Evolutionary conservation across 2,329 filamentous ascomycete species (phyloP).

Genomic region (Tolypocladium inflatum): DNA sequence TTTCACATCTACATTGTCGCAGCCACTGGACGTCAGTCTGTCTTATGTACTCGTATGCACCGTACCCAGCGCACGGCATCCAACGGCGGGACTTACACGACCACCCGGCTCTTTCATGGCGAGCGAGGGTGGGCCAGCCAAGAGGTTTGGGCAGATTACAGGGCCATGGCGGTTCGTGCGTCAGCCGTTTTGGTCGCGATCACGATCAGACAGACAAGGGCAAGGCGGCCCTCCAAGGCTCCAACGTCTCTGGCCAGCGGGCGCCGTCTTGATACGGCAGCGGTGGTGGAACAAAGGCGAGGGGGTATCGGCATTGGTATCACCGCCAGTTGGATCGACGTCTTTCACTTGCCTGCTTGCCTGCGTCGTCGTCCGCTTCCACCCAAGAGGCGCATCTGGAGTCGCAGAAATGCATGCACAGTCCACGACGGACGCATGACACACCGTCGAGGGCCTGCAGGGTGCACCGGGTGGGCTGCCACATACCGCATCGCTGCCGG

Average conservation of each 20-base stretch:
- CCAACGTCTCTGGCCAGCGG: neutral
- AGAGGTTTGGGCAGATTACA: neutral
- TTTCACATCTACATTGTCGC: neutral
- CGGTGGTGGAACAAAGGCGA: neutral
- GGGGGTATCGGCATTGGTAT: too few relatives aligned
- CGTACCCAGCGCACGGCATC: neutral
- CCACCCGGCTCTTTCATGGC: neutral
- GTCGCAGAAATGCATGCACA: neutral
- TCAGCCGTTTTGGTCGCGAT: neutral
- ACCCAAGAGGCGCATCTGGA: neutral
- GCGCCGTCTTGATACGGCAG: neutral
- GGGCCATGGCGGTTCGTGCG: neutral
- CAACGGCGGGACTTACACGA: neutral
- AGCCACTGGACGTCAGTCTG: neutral
- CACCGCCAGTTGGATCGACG: too few relatives aligned
- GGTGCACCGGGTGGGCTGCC: conserved; percentile 4
- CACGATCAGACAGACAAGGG: neutral
- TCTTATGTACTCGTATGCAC: neutral
- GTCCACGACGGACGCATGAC: conserved; percentile 11
- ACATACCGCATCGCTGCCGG: conserved; percentile 1
- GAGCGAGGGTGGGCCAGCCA: conserved; percentile 1
- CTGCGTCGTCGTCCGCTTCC: neutral
- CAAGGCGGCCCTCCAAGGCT: neutral
- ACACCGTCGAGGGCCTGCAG: conserved; percentile 1
- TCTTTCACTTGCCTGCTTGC: neutral